Evolutionary conservation across 768 basidiomycete species (phyloP).

Genomic region (Panellus pusillus): DNA sequence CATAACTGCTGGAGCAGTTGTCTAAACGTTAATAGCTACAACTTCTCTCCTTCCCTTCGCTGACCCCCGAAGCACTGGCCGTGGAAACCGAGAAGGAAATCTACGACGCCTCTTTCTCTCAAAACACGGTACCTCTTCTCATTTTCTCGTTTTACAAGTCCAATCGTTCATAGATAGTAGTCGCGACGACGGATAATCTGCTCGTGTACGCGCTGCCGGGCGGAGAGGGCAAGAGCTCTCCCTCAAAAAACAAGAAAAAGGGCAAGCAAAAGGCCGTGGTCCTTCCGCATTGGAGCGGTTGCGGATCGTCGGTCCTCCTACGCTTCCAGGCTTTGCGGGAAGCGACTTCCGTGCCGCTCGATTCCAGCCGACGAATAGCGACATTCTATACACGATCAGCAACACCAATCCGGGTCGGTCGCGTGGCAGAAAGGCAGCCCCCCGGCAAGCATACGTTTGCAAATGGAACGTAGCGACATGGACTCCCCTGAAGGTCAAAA

Average conservation of each 20-base stretch:
- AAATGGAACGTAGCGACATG: slow-evolving; percentile 77
- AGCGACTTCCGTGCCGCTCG: slow-evolving; percentile 68
- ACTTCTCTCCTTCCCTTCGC: slow-evolving; percentile 64
- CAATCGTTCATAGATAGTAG: slow-evolving; percentile 49
- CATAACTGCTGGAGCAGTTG: background rate
- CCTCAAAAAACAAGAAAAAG: slow-evolving; percentile 38
- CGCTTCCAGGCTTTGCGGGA: slow-evolving; percentile 42
- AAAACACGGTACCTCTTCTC: slow-evolving; percentile 51
- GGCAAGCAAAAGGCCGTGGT: slow-evolving; percentile 42
- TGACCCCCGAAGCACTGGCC: slow-evolving; percentile 47
- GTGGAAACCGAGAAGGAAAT: slow-evolving; percentile 76
- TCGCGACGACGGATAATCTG: slow-evolving; percentile 65
- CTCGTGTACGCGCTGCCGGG: slow-evolving; percentile 60
- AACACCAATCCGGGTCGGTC: slow-evolving; percentile 68
- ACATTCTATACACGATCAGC: slow-evolving; percentile 65
- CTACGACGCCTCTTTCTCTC: slow-evolving; percentile 82
- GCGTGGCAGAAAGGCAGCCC: slow-evolving; percentile 50
- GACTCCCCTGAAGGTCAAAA: slow-evolving; percentile 64
- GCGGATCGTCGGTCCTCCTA: slow-evolving; percentile 55
- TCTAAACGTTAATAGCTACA: slow-evolving; percentile 44
- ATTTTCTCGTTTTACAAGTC: background rate
- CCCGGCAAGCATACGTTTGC: slow-evolving; percentile 61
- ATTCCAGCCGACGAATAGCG: slow-evolving; percentile 55
- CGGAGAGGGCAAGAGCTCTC: slow-evolving; percentile 13
- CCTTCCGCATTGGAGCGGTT: slow-evolving; percentile 40